Base-by-base conservation (phyloP, 805 yeast genomes). In the Kazachstania martiniae region DNA sequence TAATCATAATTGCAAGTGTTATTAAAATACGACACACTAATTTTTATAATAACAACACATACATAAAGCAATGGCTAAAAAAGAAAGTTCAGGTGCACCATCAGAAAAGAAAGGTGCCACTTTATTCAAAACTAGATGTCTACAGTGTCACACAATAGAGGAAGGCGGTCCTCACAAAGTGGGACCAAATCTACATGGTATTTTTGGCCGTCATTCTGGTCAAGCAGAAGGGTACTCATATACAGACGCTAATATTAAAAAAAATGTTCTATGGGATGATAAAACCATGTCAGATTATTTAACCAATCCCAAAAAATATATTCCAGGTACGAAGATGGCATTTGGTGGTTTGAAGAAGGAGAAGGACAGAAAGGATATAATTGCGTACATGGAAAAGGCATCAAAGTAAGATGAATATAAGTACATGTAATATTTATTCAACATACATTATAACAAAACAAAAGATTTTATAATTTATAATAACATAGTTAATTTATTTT, bases 291-390 rank as follows among this genome's bases (percentile, higher is more conserved):
- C 80, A 53, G 94, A 83, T 65, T 91, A 91, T 80, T 77, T 91
- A 66, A 94, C 82, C 69, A 91, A 91, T 83, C 98, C 98, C 71
- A 91, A 91, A 93, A 91, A 91, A 73, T 91, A 86, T 74, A 86
- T 91, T 53, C 98, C 98, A 62, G 98, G 98, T 66, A 91, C 97
- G 72, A 91, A 91, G 82, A 91, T 91, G 98, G 97, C 98, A 47
- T 91, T 89, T 57, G 98, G 95, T 70, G 98, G 98, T 72, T 77
- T 91, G 68, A 91, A 91, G 87, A 91, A 91, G 77, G 79, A 86
- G 47, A 89, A 86, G 80, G 98, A 91, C 74, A 85, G 97, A 79
- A 83, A 84, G 70, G 97, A 91, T 65, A 70, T 91, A 64, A 68
- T 89, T 58, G 75, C 97, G 54, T 89, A 85, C 81, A 72, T 89